Percentiles rank a stretch among this genome's conserved stretches.
Evolutionary conservation across 805 yeast genomes (phyloP).

Genomic region (Zygosaccharomyces siamensis): DNA sequence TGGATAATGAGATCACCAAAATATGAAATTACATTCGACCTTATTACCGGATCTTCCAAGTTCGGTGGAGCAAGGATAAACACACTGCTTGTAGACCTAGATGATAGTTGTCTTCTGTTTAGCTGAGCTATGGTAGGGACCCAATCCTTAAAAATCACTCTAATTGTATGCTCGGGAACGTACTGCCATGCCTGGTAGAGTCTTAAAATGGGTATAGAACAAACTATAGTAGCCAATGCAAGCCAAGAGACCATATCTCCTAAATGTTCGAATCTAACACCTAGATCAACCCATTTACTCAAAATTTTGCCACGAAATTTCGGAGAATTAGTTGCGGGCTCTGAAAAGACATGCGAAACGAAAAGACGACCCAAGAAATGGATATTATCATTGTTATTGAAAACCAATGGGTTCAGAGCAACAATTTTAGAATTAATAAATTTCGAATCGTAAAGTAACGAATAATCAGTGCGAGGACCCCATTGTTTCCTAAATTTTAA

Average conservation of each 20-base stretch:
- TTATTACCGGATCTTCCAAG: constrained; percentile 69
- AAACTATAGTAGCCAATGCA: constrained; percentile 76
- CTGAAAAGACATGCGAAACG: constrained; percentile 58
- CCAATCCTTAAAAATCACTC: constrained; percentile 74
- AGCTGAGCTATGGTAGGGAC: constrained; percentile 87
- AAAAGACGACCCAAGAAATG: constrained; percentile 76
- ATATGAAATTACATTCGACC: constrained; percentile 77
- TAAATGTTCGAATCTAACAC: constrained; percentile 63
- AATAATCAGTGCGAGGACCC: constrained; percentile 77
- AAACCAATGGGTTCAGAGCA: constrained; percentile 68
- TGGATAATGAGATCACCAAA: constrained; percentile 76
- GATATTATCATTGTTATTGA: constrained; percentile 57
- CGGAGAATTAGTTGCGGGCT: constrained; percentile 15
- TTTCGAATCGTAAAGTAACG: constrained; percentile 55
- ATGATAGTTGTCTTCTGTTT: constrained; percentile 64
- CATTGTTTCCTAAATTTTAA: constrained; percentile 59
- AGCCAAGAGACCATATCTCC: constrained; percentile 96
- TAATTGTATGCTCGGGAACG: constrained; percentile 56
- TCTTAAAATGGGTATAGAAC: constrained; percentile 78
- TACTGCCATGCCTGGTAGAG: constrained; percentile 68
- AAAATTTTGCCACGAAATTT: constrained; percentile 56
- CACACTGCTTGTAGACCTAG: constrained; percentile 51
- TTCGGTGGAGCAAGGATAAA: constrained; percentile 82
- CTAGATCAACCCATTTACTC: constrained; percentile 81
- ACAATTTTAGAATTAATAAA: constrained; percentile 30